Conservation (phyloP, 1,284 basidiomycete genomes). For the Ceratobasidium sp. region DNA sequence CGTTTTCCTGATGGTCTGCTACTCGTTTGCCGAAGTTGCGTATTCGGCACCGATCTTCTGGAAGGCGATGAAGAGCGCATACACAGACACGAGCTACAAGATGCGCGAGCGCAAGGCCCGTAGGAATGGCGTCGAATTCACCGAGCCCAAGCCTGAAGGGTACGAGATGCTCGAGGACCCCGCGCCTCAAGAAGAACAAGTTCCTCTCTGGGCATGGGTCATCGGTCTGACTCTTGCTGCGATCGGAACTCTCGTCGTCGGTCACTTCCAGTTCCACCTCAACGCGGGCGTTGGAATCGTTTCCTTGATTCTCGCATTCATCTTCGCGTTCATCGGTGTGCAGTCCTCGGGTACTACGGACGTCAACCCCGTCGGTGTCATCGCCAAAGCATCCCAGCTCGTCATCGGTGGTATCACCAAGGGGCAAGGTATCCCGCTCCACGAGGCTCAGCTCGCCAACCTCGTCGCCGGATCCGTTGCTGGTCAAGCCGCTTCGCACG, state of each 20-base stretch:
- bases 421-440: conserved; percentile 57
- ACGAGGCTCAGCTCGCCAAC: conserved; percentile 67
- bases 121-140: conserved; percentile 30
- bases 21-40: conserved; percentile 51
- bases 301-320: conserved; percentile 70
- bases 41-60: conserved; percentile 46
- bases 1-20: conserved; percentile 59
- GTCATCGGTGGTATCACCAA: conserved; percentile 72
- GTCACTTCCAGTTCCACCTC: conserved; percentile 68
- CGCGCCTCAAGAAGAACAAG: conserved; percentile 66
- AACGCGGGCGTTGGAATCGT: conserved; percentile 71
- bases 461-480: conserved; percentile 71
- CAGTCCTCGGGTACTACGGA: conserved; percentile 72
- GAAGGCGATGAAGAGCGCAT: conserved; percentile 33
- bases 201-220: conserved; percentile 70
- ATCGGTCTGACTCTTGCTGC: conserved; percentile 64
- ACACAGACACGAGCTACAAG: conserved; percentile 26
- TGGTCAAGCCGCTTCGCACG: conserved; percentile 70
- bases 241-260: conserved; percentile 68
- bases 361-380: conserved; percentile 76
- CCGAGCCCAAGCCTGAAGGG: conserved; percentile 47
- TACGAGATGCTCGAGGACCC: conserved; percentile 64
- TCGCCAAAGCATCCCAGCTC: conserved; percentile 72
- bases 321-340: conserved; percentile 78
- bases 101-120: conserved; percentile 17